Conservation (phyloP, 805 yeast species). For the Kregervanrija fluxuum region DNA sequence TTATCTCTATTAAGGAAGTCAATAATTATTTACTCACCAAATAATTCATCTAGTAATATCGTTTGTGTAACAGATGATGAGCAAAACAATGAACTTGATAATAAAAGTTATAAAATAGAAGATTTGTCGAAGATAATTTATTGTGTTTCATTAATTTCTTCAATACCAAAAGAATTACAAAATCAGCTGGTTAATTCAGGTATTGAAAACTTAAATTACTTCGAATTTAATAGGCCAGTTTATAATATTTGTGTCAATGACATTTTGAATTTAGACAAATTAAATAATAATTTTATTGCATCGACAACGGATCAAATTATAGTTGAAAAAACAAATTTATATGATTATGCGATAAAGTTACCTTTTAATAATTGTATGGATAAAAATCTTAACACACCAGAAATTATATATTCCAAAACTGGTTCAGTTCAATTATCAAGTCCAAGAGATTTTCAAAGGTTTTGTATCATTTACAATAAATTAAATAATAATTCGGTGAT, state of each 20-base stretch:
- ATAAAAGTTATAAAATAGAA: slow-evolving; percentile 20
- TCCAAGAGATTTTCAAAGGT: slow-evolving; percentile 32
- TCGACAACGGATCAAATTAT: slow-evolving; percentile 63
- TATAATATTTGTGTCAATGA: slow-evolving; percentile 61
- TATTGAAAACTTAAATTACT: slow-evolving; percentile 11
- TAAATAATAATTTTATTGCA: slow-evolving; percentile 41
- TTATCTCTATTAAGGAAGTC: slow-evolving; percentile 50
- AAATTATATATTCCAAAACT: slow-evolving; percentile 10
- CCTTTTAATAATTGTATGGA: slow-evolving; percentile 9
- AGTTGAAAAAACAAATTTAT: slow-evolving; percentile 43
- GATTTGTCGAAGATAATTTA: slow-evolving; percentile 45
- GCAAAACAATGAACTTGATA: slow-evolving; percentile 1
- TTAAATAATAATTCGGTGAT: slow-evolving; percentile 3
- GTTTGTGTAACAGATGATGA: slow-evolving; percentile 5
- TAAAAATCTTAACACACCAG: slow-evolving; percentile 14
- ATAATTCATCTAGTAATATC: slow-evolving; percentile 14
- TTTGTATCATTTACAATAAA: slow-evolving; percentile 22
- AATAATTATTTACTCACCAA: slow-evolving; percentile 38
- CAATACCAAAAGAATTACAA: slow-evolving; percentile 51
- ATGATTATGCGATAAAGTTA: slow-evolving; percentile 36
- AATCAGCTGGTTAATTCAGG: slow-evolving; percentile 21
- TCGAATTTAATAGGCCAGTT: slow-evolving; percentile 39
- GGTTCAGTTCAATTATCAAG: slow-evolving; percentile 21
- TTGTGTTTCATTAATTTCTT: slow-evolving; percentile 50
- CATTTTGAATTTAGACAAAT: slow-evolving; percentile 29